Conservation (phyloP, 495 filamentous ascomycete genomes). For the Acidiella bohemica region DNA sequence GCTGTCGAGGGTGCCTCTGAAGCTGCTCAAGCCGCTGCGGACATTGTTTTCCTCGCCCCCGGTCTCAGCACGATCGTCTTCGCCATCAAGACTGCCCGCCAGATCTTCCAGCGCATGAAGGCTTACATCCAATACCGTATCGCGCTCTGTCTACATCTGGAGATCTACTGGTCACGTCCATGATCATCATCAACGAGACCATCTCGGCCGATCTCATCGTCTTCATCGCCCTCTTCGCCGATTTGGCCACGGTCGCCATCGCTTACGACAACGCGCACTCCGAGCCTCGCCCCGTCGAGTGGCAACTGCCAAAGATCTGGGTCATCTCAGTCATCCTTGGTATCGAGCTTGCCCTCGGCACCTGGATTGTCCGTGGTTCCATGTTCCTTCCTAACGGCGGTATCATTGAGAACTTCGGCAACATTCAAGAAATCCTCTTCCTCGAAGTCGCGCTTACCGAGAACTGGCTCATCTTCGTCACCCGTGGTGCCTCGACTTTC, state of each 20-base stretch:
- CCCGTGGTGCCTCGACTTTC: constrained; percentile 56
- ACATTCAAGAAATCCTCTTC: constrained; percentile 60
- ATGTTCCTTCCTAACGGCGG: constrained; percentile 54
- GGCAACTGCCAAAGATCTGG: constrained; percentile 70
- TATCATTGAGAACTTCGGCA: constrained; percentile 60
- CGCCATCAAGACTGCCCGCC: constrained; percentile 64
- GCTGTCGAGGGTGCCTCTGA: constrained; percentile 66
- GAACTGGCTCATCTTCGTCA: constrained; percentile 73
- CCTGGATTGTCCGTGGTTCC: constrained; percentile 56
- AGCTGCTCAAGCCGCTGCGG: constrained; percentile 62
- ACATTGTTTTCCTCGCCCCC: constrained; percentile 68
- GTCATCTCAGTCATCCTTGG: constrained; percentile 57
- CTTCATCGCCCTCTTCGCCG: constrained; percentile 65
- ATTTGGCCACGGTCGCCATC: constrained; percentile 63
- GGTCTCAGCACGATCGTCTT: constrained; percentile 64
- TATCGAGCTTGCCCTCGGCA: constrained; percentile 49
- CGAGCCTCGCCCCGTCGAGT: constrained; percentile 58
- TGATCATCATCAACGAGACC: constrained; percentile 65
- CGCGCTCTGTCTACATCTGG: constrained; percentile 60
- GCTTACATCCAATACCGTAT: constrained; percentile 72
- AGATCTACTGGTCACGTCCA: constrained; percentile 67
- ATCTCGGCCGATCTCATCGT: constrained; percentile 54
- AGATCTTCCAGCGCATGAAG: constrained; percentile 78
- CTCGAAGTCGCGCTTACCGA: constrained; percentile 60
- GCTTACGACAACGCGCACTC: constrained; percentile 68